Base-by-base conservation (phyloP, 2,329 filamentous ascomycete species). In the Aspergillus pseudoglaucus region DNA sequence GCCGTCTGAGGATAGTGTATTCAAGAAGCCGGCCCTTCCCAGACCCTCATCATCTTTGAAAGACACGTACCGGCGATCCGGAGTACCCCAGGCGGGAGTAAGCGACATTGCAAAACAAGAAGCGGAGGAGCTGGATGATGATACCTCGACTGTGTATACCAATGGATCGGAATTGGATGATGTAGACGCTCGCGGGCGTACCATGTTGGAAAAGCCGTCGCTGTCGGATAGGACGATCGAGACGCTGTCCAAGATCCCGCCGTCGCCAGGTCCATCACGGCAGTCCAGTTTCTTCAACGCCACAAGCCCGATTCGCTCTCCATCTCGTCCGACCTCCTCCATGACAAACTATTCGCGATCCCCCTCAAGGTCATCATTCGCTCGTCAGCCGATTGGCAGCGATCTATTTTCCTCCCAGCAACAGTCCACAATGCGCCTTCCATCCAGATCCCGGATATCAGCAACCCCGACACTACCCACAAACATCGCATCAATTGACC, bases 141-240 rank as follows among this genome's bases (percentile, higher is more conserved):
- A 52, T 37, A 17, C 45, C 27, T 47, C 44, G 30, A 46, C 45
- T 4, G 23, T 45, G 25, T 56, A 50, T 53, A 59, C 48, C 27
- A 53, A 58, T 25, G 47, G 47, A 20, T 48, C 49, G 8, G 42
- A 20, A 10, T n/a, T 45, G 15, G 48, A 60, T 9, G 57, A 59
- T 32, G 44, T 42, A 44, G 54, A 63, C 38, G 47, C 44, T 38
- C 54, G 63, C 33, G 63, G 59, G 32, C 59, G 59, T 44, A 49
- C 54, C 15, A 49, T 49, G 38, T 49, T 48, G 27, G 47, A 50
- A 23, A 60, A 60, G 4, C 60, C 67, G 14, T 70, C 68, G 5
- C 52, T 96, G 3, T 83, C 86, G 0, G 90, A 96, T 58, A 78
- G 91, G 49, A 94, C 90, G 0, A 84, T 95, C 38, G 88, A 95